Evolutionary conservation across 2,329 filamentous ascomycete species (phyloP), one percentile per base, ranked within the genome.

Genomic region (Fusarium brachygibbosum): DNA sequence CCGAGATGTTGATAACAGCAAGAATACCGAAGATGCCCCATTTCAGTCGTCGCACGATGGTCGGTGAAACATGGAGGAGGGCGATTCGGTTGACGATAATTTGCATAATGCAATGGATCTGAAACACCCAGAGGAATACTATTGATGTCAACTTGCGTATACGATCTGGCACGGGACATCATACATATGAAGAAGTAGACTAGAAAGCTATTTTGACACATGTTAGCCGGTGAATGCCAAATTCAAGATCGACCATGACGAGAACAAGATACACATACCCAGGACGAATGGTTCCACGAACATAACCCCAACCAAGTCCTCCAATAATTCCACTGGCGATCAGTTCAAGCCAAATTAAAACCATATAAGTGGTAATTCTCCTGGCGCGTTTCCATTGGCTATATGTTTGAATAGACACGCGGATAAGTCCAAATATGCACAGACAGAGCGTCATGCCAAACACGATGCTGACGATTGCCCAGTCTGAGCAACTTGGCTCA

Each of bases 1-100:
- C 83, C 1, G 81, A 80, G 48, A 86, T 79, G 56, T 86, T 86
- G 66, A 86, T 81, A 4, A 75, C 44, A 6, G 78, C 80, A 38
- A 86, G 81, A 23, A 83, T 34, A 17, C 71, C 32, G 10, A 83
- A 77, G 13, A 81, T 79, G 2, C 77, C 76, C 80, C 81, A 84
- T 67, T 85, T 85, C 28, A 86, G 68, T 16, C 74, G 75, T 3
- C 65, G 58, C 5, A 80, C 78, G 8, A 79, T 79, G 2, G 63
- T 74, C 6, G 75, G 77, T 46, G 82, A 76, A 17, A 80, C 76
- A 23, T 83, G 79, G 41, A 86, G 79, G 31, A 86, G 78, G 3
- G 81, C 77, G 25, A 85, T 81, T 35, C 84, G 81, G 63, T 85
- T 86, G 70, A 85, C 81, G 71, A 86, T 85, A 58, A 86, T 86